Evolutionary conservation across 2,329 filamentous ascomycete species (phyloP), one percentile per base, ranked within the genome.

Genomic region (Cladosporium colombiae): DNA sequence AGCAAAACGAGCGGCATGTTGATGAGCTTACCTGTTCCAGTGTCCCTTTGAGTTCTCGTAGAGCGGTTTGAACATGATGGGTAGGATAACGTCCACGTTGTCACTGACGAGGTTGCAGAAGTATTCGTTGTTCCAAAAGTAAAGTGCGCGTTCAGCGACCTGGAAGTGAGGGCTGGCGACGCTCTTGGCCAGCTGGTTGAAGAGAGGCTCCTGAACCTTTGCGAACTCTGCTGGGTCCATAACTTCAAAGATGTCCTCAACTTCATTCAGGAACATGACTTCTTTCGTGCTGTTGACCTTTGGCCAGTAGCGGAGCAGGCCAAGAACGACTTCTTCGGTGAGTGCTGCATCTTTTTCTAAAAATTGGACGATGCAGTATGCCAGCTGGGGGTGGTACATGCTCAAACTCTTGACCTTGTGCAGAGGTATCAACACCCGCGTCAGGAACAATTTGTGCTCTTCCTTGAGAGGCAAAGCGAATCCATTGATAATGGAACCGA

Each of bases 51-150:
- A 98, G 78, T 99, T 99, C 79, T 99, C 95, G 74, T 97, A 99
- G 33, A 99, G 85, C 2, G 95, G 94, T 29, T 94, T 93, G 81
- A 99, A 99, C 95, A 99, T 99, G 77, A 99, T 99, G 3, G 95
- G 95, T 53, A 99, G 84, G 73, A 99, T 99, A 56, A 97, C 94
- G 75, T 98, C 94, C 64, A 99, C 95, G 74, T 99, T 99, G 81
- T 99, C 95, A 82, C 93, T 97, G 71, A 99, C 95, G 66, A 99
- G 85, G 76, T 98, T 99, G 84, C 95, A 99, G 81, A 99, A 99
- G 79, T 99, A 99, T 79, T 99, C 95, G 76, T 99, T 99, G 84
- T 99, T 99, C 95, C 95, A 99, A 83, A 99, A 99, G 81, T 99
- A 99, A 31, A 99, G 85, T 5, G 95, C 95, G 70, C 95, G 89